Evolutionary conservation across 2,329 filamentous ascomycete genomes (phyloP).

Genomic region (Aspergillus chevalieri): DNA sequence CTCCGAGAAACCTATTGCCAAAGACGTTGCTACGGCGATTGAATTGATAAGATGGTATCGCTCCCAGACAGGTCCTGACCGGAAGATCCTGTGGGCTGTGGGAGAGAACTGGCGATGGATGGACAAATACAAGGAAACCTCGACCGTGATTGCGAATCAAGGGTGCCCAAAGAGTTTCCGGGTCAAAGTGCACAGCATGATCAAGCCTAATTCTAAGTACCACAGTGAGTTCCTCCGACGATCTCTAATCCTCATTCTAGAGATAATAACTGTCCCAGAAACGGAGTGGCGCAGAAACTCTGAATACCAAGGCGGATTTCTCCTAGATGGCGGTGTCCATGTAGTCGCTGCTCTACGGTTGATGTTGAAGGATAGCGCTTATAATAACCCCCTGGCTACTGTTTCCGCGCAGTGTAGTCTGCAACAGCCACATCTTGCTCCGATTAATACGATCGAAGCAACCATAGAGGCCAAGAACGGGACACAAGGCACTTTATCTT

Average conservation of each 20-base stretch:
- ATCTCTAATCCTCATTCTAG: not conserved
- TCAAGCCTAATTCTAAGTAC: conserved; percentile 50
- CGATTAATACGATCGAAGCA: conserved; percentile 53
- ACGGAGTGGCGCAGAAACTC: conserved; percentile 53
- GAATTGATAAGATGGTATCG: conserved; percentile 49
- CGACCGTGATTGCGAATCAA: conserved; percentile 40
- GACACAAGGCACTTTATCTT: conserved; percentile 44
- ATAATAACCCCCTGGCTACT: conserved; percentile 36
- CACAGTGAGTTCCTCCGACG: conserved; percentile 30
- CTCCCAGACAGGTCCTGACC: conserved; percentile 32
- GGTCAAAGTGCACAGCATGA: conserved; percentile 39
- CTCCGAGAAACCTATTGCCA: conserved; percentile 53
- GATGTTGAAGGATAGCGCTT: conserved; percentile 33
- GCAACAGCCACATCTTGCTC: conserved; percentile 47
- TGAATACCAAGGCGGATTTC: conserved; percentile 53
- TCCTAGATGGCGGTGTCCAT: conserved; percentile 56
- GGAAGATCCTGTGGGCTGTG: conserved; percentile 41
- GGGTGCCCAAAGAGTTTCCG: conserved; percentile 49
- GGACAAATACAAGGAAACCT: conserved; percentile 41
- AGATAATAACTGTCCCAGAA: conserved; percentile 23
- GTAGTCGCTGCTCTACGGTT: conserved; percentile 48
- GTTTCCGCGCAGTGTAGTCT: conserved; percentile 47
- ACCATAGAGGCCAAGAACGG: conserved; percentile 44
- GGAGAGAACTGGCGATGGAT: conserved; percentile 56
- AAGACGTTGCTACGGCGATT: conserved; percentile 47